Evolutionary conservation across 768 basidiomycete species (phyloP), one percentile per base, ranked within the genome.

Genomic region (Sarcodon sp.): DNA sequence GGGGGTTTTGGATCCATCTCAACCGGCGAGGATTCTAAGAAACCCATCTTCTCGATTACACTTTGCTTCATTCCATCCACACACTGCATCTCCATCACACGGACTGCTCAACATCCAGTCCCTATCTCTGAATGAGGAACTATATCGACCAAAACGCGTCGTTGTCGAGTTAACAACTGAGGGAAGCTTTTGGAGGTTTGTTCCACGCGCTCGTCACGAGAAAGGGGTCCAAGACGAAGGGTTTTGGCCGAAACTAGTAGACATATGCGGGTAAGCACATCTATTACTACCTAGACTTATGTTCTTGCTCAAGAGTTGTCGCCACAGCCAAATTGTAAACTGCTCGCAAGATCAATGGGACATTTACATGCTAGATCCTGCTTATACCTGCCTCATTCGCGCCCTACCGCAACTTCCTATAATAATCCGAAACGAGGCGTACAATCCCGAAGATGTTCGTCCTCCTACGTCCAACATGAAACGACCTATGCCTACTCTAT

Each of bases 331-430:
- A 12, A 27, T 39, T 44, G 80, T 8, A 64, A 74, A 62, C 58
- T 74, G 73, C 57, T 73, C 75, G 15, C 82, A 83, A 59, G 83
- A 88, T 34, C 85, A 87, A 60, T 89, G 87, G 87, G 87, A 89
- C 51, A 79, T 88, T 31, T 81, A 87, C 65, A 88, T 87, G 58
- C 70, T 89, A 7, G 87, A 89, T 57, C 77, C 81, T 3, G 61
- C 63, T n/a, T 88, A 88, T 54, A 72, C 75, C 18, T 89, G 86
- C 57, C 62, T 66, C 49, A 77, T 86, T 7, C 71, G 52, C 6
- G 44, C 50, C 3, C 49, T 49, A 0, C 62, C 63, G 1, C 47
- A 50, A n/a, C 53, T 54, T 8, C 52, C 63, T 13, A 55, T 54
- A 11, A 64, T 68, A 50, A 51, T 52, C 13, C 62, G 54, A 36